Conservation (phyloP, 768 basidiomycete genomes). For the Boletus patriciae region DNA sequence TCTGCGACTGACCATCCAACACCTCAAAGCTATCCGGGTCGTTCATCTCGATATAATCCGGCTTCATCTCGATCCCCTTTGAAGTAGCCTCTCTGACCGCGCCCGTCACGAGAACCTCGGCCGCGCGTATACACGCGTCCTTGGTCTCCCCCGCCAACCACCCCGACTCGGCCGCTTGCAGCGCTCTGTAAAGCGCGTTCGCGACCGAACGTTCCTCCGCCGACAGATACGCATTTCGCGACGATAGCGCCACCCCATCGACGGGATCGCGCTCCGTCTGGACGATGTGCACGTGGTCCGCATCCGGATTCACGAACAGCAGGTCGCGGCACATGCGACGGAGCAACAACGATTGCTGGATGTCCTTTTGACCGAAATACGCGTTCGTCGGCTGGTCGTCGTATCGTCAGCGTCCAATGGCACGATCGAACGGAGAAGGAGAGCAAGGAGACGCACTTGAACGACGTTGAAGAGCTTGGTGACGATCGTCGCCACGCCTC, state of each 20-base stretch:
- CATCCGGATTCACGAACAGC: constrained; percentile 72
- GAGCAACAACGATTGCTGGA: constrained; percentile 90
- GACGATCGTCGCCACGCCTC: constrained; percentile 93
- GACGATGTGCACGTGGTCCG: constrained; percentile 77
- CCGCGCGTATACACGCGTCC: constrained; percentile 46
- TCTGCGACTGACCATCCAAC: constrained; percentile 39
- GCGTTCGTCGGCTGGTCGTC: constrained; percentile 68
- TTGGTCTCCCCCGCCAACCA: constrained; percentile 59
- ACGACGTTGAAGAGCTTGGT: constrained; percentile 93
- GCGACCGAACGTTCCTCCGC: constrained; percentile 62
- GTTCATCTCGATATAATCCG: constrained; percentile 92
- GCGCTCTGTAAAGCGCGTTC: constrained; percentile 63
- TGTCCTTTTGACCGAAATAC: constrained; percentile 98
- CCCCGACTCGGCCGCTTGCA: constrained; percentile 52
- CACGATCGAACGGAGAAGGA: neutral
- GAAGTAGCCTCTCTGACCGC: constrained; percentile 31
- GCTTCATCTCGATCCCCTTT: constrained; percentile 51
- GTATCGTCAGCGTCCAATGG: neutral
- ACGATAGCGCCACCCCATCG: constrained; percentile 82
- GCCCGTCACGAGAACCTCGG: constrained; percentile 41
- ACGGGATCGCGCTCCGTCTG: constrained; percentile 73
- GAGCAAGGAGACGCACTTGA: constrained; percentile 49
- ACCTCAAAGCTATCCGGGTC: constrained; percentile 73
- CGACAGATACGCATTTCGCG: constrained; percentile 83
- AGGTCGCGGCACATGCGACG: constrained; percentile 78